These are phyloP conservation scores for Pichia cactophila DNA, from an alignment of 1,139 yeast genomes.

Conservation along the genomic window DNA sequence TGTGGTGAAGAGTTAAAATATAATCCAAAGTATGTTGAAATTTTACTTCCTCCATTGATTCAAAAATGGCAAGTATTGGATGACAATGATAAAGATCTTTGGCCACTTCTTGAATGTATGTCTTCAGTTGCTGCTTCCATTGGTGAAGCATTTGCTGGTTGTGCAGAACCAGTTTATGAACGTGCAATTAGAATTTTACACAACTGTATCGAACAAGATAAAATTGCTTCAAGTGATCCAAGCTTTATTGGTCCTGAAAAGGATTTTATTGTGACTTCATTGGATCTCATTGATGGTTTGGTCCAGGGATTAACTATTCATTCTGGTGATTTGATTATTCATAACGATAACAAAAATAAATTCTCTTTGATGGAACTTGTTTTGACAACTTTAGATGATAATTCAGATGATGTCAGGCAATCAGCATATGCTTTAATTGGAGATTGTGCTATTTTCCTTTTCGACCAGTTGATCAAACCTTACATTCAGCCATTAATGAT, in stretches of 20 bases:
- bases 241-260: slow-evolving; percentile 73
- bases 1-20: slow-evolving; percentile 52
- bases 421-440: slow-evolving; percentile 87
- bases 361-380: slow-evolving; percentile 56
- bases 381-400: slow-evolving; percentile 67
- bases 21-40: slow-evolving; percentile 45
- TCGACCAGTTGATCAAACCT: slow-evolving; percentile 48
- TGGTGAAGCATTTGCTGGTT: slow-evolving; percentile 80
- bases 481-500: slow-evolving; percentile 51
- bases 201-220: slow-evolving; percentile 61
- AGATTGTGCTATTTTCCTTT: slow-evolving; percentile 66
- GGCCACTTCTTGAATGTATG: slow-evolving; percentile 91
- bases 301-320: slow-evolving; percentile 78
- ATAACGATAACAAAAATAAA: slow-evolving; percentile 19
- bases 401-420: slow-evolving; percentile 80
- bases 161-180: slow-evolving; percentile 81
- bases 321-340: slow-evolving; percentile 49
- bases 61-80: slow-evolving; percentile 65
- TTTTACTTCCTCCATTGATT: slow-evolving; percentile 73
- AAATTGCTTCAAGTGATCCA: slow-evolving; percentile 60
- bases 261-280: slow-evolving; percentile 81
- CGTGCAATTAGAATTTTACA: slow-evolving; percentile 67
- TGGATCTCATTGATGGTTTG: slow-evolving; percentile 86
- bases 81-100: slow-evolving; percentile 75
- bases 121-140: slow-evolving; percentile 84